A percentile compares a stretch with the other conserved stretches of the same genome.
phyloP scores from a whole-genome alignment of 2,329 filamentous ascomycete genomes.

The Xylaria sp. region DNA sequence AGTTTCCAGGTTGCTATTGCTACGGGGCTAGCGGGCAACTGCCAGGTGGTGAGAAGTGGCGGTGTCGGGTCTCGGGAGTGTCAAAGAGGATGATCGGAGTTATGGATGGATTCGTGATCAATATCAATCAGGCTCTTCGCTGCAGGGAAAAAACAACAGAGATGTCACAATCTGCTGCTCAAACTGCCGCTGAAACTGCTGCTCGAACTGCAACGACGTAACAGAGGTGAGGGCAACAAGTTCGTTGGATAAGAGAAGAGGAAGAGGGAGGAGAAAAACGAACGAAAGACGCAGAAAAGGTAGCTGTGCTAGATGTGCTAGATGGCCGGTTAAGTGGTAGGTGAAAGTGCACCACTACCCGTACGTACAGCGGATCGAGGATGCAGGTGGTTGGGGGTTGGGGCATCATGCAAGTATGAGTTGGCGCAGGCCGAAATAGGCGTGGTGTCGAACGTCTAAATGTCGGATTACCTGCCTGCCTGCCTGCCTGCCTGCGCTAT shows the following conservation, averaged over 20 bases:
- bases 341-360: too few species aligned
- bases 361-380: not conserved
- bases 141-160: not conserved
- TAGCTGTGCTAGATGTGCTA: not conserved
- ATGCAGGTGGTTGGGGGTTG: slow-evolving; percentile 24
- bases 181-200: too few species aligned
- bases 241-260: slow-evolving; percentile 1
- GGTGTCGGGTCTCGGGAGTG: not conserved
- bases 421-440: slow-evolving; percentile 29
- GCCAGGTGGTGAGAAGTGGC: slow-evolving; percentile 21
- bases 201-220: not conserved
- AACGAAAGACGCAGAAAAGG: slow-evolving; percentile 8
- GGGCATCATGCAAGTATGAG: slow-evolving; percentile 32
- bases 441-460: slow-evolving; percentile 4
- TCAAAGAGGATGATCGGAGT: not conserved
- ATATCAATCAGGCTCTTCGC: not conserved
- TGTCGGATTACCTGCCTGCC: not conserved
- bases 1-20: too few species aligned
- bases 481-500: not conserved
- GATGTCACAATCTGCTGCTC: not conserved
- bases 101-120: too few species aligned
- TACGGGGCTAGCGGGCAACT: too few species aligned
- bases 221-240: not conserved
- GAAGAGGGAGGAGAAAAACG: not conserved
- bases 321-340: not conserved